Evolutionary conservation across 768 basidiomycete species (phyloP).

Genomic region (Leccinum longicurvipes): DNA sequence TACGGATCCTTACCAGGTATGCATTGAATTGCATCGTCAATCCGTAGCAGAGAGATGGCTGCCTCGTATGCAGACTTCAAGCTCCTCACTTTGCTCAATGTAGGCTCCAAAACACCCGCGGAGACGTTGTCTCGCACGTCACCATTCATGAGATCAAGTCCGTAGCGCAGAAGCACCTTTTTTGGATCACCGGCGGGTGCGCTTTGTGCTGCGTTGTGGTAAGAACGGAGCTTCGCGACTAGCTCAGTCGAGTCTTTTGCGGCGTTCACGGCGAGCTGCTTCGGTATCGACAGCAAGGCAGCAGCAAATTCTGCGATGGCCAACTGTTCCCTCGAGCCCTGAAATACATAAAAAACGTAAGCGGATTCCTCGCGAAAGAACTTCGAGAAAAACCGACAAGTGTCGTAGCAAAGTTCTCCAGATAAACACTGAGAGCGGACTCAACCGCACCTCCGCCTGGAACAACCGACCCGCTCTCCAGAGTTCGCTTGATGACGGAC

Average conservation of each 20-base stretch:
- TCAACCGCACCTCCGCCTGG: constrained; percentile 98
- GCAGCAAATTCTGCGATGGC: constrained; percentile 99
- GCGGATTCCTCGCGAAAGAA: not conserved
- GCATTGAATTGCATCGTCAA: constrained; percentile 95
- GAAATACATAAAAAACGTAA: constrained; percentile 1
- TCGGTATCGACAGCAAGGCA: constrained; percentile 91
- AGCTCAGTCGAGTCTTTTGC: constrained; percentile 98
- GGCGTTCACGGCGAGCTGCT: constrained; percentile 95
- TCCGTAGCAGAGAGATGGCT: constrained; percentile 89
- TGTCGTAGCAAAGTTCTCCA: constrained; percentile 98
- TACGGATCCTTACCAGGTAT: constrained; percentile 61
- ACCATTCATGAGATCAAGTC: constrained; percentile 91
- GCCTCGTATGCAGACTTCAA: constrained; percentile 97
- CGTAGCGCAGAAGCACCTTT: constrained; percentile 86
- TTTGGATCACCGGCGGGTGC: constrained; percentile 89
- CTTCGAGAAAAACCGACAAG: constrained; percentile 53
- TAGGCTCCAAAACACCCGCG: constrained; percentile 94
- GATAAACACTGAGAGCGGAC: constrained; percentile 92
- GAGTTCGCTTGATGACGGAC: constrained; percentile 92
- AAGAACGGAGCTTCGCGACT: constrained; percentile 93
- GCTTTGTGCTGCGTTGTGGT: constrained; percentile 95
- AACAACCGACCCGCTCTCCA: constrained; percentile 94
- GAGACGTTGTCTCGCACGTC: constrained; percentile 92
- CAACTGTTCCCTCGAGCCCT: constrained; percentile 98
- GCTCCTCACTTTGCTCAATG: constrained; percentile 95